Conservation (phyloP, 352 stramenopile genomes). For the Thraustochytrium sp. region DNA sequence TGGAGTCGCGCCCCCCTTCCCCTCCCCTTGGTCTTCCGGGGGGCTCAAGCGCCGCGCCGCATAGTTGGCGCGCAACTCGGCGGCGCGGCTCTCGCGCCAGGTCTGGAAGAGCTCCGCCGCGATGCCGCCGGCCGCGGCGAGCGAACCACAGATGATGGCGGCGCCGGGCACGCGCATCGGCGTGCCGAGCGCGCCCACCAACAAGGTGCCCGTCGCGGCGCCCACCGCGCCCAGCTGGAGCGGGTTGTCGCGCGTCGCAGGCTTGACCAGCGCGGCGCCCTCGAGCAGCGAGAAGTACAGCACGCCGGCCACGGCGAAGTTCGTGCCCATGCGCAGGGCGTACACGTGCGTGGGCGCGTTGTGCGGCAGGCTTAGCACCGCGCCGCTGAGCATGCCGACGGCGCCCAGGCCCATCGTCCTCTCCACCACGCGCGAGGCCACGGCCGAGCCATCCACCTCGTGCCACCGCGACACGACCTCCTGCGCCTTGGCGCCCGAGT, state of each 20-base stretch:
- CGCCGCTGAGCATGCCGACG: not conserved
- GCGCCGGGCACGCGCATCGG: not conserved
- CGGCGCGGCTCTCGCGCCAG: not conserved
- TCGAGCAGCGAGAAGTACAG: conserved; percentile 9
- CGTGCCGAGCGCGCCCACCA: not conserved
- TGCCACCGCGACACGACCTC: not conserved
- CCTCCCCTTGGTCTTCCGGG: not conserved
- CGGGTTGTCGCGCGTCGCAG: not conserved
- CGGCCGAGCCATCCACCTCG: not conserved
- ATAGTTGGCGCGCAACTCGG: not conserved
- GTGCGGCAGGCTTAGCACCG: not conserved
- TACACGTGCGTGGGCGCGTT: not conserved
- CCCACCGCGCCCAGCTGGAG: not conserved
- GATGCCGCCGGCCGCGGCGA: not conserved
- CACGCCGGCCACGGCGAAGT: not conserved
- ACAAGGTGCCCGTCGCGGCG: not conserved
- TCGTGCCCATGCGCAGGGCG: not conserved
- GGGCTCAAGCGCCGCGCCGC: not conserved
- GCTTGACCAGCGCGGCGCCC: not conserved
- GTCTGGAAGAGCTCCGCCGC: not conserved
- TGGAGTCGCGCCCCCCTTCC: too few relatives aligned
- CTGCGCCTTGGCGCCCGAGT: not conserved
- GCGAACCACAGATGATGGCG: not conserved
- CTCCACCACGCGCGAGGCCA: not conserved
- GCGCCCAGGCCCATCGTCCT: not conserved